phyloP scores from a whole-genome alignment of 2,329 filamentous ascomycete genomes.

The Massarina eburnea region DNA sequence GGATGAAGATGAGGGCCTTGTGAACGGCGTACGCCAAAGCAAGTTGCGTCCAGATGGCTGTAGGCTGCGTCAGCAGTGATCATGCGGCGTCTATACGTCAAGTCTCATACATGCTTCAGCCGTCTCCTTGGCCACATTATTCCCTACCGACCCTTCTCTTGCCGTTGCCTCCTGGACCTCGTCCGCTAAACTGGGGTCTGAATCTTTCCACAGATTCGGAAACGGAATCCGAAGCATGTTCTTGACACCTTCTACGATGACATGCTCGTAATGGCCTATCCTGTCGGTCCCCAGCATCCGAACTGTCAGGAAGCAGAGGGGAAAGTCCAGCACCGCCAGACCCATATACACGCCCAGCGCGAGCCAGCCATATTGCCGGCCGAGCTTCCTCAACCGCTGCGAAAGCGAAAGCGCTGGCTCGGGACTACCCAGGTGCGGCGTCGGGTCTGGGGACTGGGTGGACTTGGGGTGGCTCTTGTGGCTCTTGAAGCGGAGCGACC shows the following conservation, averaged over 20 bases:
- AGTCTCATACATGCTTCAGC: slow-evolving; percentile 69
- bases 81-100: not conserved
- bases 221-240: slow-evolving; percentile 61
- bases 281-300: slow-evolving; percentile 78
- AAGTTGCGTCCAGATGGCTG: slow-evolving; percentile 78
- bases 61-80: slow-evolving; percentile 12
- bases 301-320: slow-evolving; percentile 91
- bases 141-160: slow-evolving; percentile 31
- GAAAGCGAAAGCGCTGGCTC: slow-evolving; percentile 59
- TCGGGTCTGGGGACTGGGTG: slow-evolving; percentile 39
- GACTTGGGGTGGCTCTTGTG: slow-evolving; percentile 20
- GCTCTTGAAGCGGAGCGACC: slow-evolving; percentile 43
- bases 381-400: slow-evolving; percentile 77
- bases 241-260: slow-evolving; percentile 63
- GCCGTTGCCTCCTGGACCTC: slow-evolving; percentile 29
- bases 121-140: slow-evolving; percentile 56
- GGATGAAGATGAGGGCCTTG: slow-evolving; percentile 94
- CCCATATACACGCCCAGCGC: slow-evolving; percentile 88
- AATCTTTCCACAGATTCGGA: slow-evolving; percentile 58
- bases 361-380: slow-evolving; percentile 90
- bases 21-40: slow-evolving; percentile 95
- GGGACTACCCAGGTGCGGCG: slow-evolving; percentile 44
- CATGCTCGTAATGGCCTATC: slow-evolving; percentile 75
- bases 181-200: slow-evolving; percentile 39
- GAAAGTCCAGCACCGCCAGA: slow-evolving; percentile 85